phyloP scores from a whole-genome alignment of 352 stramenopile species.

The Phytophthora rubi region DNA sequence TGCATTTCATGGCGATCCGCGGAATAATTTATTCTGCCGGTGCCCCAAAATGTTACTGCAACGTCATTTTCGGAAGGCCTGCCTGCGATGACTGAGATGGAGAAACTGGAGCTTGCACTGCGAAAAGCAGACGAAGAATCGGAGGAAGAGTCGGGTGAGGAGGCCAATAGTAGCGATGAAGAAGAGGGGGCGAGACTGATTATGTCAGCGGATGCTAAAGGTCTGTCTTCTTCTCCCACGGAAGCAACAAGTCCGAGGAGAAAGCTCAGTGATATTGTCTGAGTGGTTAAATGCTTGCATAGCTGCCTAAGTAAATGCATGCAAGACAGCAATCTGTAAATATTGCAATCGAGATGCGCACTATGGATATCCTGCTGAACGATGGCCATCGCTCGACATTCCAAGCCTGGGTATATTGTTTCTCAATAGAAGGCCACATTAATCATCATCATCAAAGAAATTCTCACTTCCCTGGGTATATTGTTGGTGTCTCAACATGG shows the following conservation, averaged over 20 bases:
- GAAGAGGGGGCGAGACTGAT: conserved; percentile 26
- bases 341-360: background rate
- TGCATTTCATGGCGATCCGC: too few relatives aligned
- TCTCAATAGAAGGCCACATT: too few relatives aligned
- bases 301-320: background rate
- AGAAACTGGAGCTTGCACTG: conserved; percentile 31
- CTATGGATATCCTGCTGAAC: background rate
- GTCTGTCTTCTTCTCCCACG: background rate
- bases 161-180: conserved; percentile 25
- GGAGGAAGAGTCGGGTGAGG: conserved; percentile 21
- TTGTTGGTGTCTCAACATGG: too few relatives aligned
- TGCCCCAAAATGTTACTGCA: too few relatives aligned
- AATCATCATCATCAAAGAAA: too few relatives aligned
- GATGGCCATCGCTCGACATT: too few relatives aligned
- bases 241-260: conserved; percentile 1
- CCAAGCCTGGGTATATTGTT: too few relatives aligned
- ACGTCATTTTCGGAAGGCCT: too few relatives aligned
- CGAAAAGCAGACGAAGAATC: conserved; percentile 25
- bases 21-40: too few relatives aligned
- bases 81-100: conserved; percentile 29
- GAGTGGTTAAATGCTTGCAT: background rate
- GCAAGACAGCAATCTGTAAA: background rate
- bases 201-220: conserved; percentile 4
- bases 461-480: too few relatives aligned
- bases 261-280: conserved; percentile 19